Base-by-base conservation (phyloP, 768 basidiomycete genomes). In the Rhizopogon rudus region DNA sequence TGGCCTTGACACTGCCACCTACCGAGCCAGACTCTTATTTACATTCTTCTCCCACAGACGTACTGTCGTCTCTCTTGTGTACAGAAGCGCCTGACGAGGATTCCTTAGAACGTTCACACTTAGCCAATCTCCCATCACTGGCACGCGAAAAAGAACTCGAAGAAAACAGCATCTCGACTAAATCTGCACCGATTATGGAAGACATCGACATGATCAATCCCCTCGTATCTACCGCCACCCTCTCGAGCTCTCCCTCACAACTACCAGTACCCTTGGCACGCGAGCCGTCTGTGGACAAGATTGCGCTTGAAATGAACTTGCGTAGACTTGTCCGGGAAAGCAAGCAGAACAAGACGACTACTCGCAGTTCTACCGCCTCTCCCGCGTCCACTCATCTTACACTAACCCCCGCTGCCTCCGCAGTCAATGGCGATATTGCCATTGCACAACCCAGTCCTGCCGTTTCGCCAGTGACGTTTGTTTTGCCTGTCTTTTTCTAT, bases 81-180 rank as follows among this genome's bases (percentile, higher is more conserved):
- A 37, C 48, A 39, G 48, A 49, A 37, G 5, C 14, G 1, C 20
- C 48, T 35, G 20, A 13, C 35, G 20, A 37, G 9, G 5, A 37
- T 14, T n/a, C 37, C 16, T 8, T 16, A 16, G 48, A 22, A 49
- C 35, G 6, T 10, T 22, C 35, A 16, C 35, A 49, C 20, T 49
- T 35, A 49, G 48, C 48, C 33, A 16, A 37, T 20, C 14, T 49
- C 8, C 5, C 16, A 9, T 6, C 77, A 14, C 40, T 74, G 29
- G 75, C 73, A 7, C 66, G 73, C 56, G 74, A 77, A 51, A 77
- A 72, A 65, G 77, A 78, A 37, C 61, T 79, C 29, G 76, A 79
- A 59, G 74, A 76, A 54, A 66, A 69, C 53, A 76, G 78, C 41
- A 65, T 73, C 3, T 63, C 63, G 55, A 71, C 68, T 44, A 75